These are phyloP conservation scores for Chlorella sp. DNA, from an alignment of 139 green algal genomes.

Conservation along the genomic window DNA sequence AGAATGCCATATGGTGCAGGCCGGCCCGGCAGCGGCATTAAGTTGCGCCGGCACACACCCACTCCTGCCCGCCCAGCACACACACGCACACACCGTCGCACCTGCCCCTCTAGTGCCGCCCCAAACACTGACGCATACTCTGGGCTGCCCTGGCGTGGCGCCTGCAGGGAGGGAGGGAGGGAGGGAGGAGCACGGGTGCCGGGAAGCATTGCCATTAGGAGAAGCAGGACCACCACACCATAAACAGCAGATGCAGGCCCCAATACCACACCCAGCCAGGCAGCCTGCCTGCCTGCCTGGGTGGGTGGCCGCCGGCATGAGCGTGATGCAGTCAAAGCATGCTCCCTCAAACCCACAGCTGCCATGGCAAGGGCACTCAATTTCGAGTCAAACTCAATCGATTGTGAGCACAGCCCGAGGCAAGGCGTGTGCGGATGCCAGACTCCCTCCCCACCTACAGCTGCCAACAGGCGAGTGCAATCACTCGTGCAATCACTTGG, in stretches of 20 bases:
- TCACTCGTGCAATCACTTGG: not conserved
- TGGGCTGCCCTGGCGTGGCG: slow-evolving; percentile 62
- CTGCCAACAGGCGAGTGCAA: not conserved
- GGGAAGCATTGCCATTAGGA: not conserved
- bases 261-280: too few relatives aligned
- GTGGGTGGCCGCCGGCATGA: too few relatives aligned
- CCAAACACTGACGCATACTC: slow-evolving; percentile 74
- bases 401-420: too few relatives aligned
- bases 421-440: too few relatives aligned
- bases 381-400: too few relatives aligned
- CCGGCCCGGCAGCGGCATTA: not conserved
- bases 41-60: too few relatives aligned
- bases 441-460: not conserved
- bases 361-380: too few relatives aligned
- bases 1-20: not conserved
- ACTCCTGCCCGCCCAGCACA: too few relatives aligned
- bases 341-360: too few relatives aligned
- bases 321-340: too few relatives aligned
- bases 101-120: slow-evolving; percentile 52
- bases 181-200: not conserved
- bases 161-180: not conserved
- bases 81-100: not conserved
- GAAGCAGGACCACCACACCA: not conserved
- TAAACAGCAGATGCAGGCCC: too few relatives aligned
- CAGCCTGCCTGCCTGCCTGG: too few relatives aligned